Base-by-base conservation (phyloP, 352 stramenopile species). In the Phytopythium kandeliae region DNA sequence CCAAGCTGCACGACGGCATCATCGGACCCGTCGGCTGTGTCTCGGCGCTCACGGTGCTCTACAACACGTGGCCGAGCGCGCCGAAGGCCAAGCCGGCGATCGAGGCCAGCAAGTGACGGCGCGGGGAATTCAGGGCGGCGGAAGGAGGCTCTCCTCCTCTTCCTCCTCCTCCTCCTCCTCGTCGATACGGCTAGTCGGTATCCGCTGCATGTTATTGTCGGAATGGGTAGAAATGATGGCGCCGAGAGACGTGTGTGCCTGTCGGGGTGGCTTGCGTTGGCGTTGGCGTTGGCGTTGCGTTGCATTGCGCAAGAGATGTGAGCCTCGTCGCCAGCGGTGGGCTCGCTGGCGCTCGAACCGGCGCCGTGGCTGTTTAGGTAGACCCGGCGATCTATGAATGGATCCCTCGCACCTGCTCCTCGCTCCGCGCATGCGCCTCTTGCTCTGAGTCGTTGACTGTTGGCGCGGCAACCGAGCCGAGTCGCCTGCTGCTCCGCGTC, bases 1-100 rank as follows among this genome's bases (percentile, higher is more conserved):
- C 57, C 7, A 93, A 93, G 61, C 68, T 95, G 31, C 71, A 93
- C 67, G 85, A 95, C 62, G 85, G 85, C 51, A 78, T 95, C 51
- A 74, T 95, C 33, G 85, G 85, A 9, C 73, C 68, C 3, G 65
- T 93, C 25, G 85, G 85, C 34, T 91, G 78, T 28, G 62, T 95
- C 34, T 95, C 85, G 15, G 85, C 85, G 36, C 67, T 84, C 12
- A 76, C 88, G 11, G 78, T 95, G 55, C 73, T 95, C 42, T 92
- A 90, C 73, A 93, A 91, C 56, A 71, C 71, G 60, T 94, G 84
- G 84, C 78, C 77, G 7, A 82, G 43, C 33, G 70, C 51, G 22
- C 58, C 66, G 1, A 76, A 68, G 52, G 42, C 47, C 33, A 56
- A 66, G 19, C 51, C 47, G 4, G 54, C 65, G 21, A 62, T 54